Evolutionary conservation across 768 basidiomycete genomes (phyloP).

Genomic region (Phaeotremella skinneri): DNA sequence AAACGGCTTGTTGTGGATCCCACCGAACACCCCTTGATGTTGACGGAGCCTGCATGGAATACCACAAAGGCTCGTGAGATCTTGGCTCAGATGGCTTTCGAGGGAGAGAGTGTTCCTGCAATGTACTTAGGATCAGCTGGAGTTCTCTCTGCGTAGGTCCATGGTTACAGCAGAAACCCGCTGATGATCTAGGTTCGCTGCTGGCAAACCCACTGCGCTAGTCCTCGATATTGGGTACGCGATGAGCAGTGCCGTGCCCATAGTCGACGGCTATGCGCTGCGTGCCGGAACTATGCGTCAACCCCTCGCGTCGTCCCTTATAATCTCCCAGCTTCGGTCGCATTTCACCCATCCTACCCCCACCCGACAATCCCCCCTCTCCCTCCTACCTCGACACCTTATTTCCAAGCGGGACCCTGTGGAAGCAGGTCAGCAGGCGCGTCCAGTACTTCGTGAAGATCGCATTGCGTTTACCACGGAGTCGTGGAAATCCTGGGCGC

Average conservation of each 20-base stretch:
- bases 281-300: slow-evolving; percentile 78
- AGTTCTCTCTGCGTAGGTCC: slow-evolving; percentile 83
- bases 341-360: slow-evolving; percentile 54
- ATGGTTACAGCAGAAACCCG: slow-evolving; percentile 4
- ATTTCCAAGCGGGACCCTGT: slow-evolving; percentile 73
- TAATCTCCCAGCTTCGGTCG: slow-evolving; percentile 73
- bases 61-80: slow-evolving; percentile 85
- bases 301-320: slow-evolving; percentile 57
- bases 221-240: slow-evolving; percentile 91
- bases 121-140: slow-evolving; percentile 95
- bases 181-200: slow-evolving; percentile 70
- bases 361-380: slow-evolving; percentile 60
- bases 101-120: slow-evolving; percentile 89
- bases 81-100: slow-evolving; percentile 89
- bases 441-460: slow-evolving; percentile 72
- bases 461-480: slow-evolving; percentile 69
- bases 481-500: slow-evolving; percentile 77
- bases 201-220: slow-evolving; percentile 94
- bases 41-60: slow-evolving; percentile 97
- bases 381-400: slow-evolving; percentile 80
- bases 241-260: slow-evolving; percentile 85
- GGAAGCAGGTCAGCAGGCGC: slow-evolving; percentile 64
- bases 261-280: slow-evolving; percentile 95
- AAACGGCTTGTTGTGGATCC: slow-evolving; percentile 74
- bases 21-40: slow-evolving; percentile 82